Conservation (phyloP, 2,329 filamentous ascomycete genomes). For the Cladosporium sp. region DNA sequence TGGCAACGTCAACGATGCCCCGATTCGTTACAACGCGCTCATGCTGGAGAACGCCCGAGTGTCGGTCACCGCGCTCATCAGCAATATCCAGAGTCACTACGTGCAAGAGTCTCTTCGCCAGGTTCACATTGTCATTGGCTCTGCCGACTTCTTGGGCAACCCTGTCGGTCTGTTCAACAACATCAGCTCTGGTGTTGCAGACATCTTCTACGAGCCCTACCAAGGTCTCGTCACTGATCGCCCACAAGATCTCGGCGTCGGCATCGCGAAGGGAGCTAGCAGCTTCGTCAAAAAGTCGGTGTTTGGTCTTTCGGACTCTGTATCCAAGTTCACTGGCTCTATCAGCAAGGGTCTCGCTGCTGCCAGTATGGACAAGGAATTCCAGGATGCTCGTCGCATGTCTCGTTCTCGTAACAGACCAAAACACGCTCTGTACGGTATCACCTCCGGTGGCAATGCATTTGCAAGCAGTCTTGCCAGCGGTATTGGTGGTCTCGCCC, state of each 20-base stretch:
- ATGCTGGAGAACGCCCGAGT: constrained; percentile 95
- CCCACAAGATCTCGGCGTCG: constrained; percentile 90
- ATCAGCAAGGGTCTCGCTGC: constrained; percentile 95
- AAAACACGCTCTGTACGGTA: constrained; percentile 95
- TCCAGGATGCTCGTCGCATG: constrained; percentile 94
- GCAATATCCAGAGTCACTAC: constrained; percentile 91
- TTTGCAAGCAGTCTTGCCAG: constrained; percentile 90
- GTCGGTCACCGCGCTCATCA: constrained; percentile 77
- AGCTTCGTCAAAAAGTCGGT: constrained; percentile 99
- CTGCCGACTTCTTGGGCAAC: constrained; percentile 95
- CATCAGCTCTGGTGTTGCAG: constrained; percentile 92
- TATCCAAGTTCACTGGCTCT: constrained; percentile 96
- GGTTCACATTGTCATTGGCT: constrained; percentile 95
- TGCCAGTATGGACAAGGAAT: constrained; percentile 96
- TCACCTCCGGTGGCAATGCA: constrained; percentile 92
- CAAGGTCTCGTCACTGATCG: constrained; percentile 94
- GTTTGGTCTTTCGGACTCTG: constrained; percentile 94
- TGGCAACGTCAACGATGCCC: constrained; percentile 97
- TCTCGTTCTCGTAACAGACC: constrained; percentile 88
- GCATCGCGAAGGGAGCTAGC: constrained; percentile 93
- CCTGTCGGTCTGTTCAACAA: constrained; percentile 98
- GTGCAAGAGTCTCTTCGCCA: constrained; percentile 95
- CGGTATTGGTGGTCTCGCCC: constrained; percentile 87
- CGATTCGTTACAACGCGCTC: constrained; percentile 86
- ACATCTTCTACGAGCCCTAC: constrained; percentile 99